Percentiles rank a stretch among this genome's conserved stretches.
phyloP scores from a whole-genome alignment of 371 early-diverging fungal genomes.

The Mortierella sp. region DNA sequence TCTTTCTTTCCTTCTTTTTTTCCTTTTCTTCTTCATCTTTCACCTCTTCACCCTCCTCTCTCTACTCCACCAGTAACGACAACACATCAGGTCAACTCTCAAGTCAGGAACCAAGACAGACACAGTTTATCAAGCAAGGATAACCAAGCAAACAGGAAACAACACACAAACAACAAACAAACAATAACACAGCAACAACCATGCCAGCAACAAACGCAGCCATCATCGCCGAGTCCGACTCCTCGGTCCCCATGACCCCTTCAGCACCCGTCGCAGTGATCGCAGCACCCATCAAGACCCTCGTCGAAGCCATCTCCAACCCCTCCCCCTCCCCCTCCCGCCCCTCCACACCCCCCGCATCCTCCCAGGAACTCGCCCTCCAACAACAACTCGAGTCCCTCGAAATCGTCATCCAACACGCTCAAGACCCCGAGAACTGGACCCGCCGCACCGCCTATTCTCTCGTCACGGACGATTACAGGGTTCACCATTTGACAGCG shows the following conservation, averaged over 20 bases:
- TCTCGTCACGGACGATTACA: slow-evolving; percentile 38
- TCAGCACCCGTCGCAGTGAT: not conserved
- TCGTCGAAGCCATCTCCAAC: slow-evolving; percentile 20
- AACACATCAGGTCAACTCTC: not conserved
- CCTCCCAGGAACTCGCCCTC: slow-evolving; percentile 17
- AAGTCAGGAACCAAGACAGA: not conserved
- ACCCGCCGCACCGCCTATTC: slow-evolving; percentile 45
- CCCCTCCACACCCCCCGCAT: not conserved
- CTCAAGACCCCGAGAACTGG: slow-evolving; percentile 28
- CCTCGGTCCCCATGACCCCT: not conserved
- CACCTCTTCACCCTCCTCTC: not conserved
- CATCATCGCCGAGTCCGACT: not conserved
- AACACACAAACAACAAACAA: not conserved
- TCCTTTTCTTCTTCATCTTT: not conserved
- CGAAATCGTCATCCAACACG: slow-evolving; percentile 29
- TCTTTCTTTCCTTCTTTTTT: not conserved
- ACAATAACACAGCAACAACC: not conserved
- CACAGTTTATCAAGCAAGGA: not conserved
- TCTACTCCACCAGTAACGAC: not conserved
- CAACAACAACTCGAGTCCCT: slow-evolving; percentile 34
- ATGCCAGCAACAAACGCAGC: slow-evolving; percentile 1
- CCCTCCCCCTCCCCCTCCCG: not conserved
- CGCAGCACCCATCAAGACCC: slow-evolving; percentile 21
- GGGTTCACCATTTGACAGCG: slow-evolving; percentile 61
- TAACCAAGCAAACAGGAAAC: not conserved